Percentiles rank a stretch among this genome's conserved stretches.
Evolutionary conservation across 208 protist genomes (phyloP).

Genomic region (Leishmania gerbilli): DNA sequence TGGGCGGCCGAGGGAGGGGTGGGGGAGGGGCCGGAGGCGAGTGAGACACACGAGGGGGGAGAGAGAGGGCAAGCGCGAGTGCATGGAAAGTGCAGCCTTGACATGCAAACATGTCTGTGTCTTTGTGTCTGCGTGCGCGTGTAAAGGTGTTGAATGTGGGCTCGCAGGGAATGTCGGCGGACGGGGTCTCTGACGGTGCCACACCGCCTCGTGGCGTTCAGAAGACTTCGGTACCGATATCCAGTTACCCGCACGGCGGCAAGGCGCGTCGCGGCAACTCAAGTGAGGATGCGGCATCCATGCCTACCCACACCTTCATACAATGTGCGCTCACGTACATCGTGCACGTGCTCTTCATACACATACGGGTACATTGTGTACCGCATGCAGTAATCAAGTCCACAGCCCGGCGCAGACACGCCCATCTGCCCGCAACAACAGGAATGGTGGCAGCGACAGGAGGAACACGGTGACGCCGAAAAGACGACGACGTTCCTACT

Average conservation of each 20-base stretch:
- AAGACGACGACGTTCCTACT: conserved; percentile 3
- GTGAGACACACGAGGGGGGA: not conserved
- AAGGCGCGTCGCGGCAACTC: not conserved
- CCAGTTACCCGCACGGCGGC: not conserved
- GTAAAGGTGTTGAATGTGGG: not conserved
- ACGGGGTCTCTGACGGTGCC: not conserved
- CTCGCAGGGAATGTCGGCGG: not conserved
- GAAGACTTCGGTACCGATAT: not conserved
- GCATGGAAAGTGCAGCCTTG: not conserved
- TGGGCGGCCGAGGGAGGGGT: conserved; percentile 6
- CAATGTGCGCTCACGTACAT: not conserved
- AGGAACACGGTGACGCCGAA: not conserved
- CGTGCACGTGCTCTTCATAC: not conserved
- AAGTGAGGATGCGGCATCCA: not conserved
- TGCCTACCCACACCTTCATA: not conserved
- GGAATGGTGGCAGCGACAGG: not conserved
- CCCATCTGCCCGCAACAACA: not conserved
- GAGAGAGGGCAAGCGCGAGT: not conserved
- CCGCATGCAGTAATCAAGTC: not conserved
- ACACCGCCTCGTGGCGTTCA: not conserved
- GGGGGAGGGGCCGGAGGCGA: not conserved
- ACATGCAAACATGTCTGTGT: not conserved
- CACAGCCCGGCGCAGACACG: not conserved
- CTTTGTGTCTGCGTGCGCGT: not conserved
- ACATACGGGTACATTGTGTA: not conserved